Evolutionary conservation across 768 basidiomycete species (phyloP).

Genomic region (Leccinum disarticulatum): DNA sequence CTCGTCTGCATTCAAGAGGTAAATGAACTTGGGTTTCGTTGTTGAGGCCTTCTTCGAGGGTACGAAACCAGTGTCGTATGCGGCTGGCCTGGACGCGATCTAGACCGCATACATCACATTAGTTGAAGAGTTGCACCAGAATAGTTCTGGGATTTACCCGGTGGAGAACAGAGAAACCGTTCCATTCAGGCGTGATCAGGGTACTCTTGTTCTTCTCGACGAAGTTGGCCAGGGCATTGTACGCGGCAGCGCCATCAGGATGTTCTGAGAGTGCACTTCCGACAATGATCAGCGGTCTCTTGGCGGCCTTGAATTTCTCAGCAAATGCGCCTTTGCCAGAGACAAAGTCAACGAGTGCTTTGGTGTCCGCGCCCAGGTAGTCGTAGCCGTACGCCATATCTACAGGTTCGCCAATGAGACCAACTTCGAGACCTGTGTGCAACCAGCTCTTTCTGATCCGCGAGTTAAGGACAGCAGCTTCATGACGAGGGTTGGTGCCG

Average conservation of each 20-base stretch:
- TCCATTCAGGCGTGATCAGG: constrained; percentile 89
- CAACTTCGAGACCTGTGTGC: constrained; percentile 82
- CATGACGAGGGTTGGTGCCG: constrained; percentile 96
- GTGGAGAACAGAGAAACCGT: constrained; percentile 91
- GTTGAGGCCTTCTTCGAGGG: constrained; percentile 76
- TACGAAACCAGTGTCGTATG: constrained; percentile 93
- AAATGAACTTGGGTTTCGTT: constrained; percentile 89
- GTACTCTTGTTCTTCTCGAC: constrained; percentile 74
- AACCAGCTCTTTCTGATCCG: constrained; percentile 96
- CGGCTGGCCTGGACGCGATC: constrained; percentile 90
- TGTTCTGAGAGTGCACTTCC: constrained; percentile 88
- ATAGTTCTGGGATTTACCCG: constrained; percentile 50
- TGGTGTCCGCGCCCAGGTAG: constrained; percentile 75
- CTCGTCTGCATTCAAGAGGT: constrained; percentile 96
- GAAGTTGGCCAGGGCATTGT: constrained; percentile 74
- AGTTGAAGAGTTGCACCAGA: not conserved
- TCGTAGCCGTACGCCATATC: constrained; percentile 95
- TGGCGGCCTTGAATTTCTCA: constrained; percentile 83
- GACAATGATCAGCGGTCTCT: constrained; percentile 90
- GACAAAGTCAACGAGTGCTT: constrained; percentile 74
- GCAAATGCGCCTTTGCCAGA: constrained; percentile 79
- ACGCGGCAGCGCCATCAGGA: constrained; percentile 75
- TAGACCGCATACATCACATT: constrained; percentile 29
- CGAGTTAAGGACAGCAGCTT: constrained; percentile 95
- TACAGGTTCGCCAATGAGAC: constrained; percentile 85